Conservation (phyloP, 495 filamentous ascomycete species). For the Aspergillus conjunctus region DNA sequence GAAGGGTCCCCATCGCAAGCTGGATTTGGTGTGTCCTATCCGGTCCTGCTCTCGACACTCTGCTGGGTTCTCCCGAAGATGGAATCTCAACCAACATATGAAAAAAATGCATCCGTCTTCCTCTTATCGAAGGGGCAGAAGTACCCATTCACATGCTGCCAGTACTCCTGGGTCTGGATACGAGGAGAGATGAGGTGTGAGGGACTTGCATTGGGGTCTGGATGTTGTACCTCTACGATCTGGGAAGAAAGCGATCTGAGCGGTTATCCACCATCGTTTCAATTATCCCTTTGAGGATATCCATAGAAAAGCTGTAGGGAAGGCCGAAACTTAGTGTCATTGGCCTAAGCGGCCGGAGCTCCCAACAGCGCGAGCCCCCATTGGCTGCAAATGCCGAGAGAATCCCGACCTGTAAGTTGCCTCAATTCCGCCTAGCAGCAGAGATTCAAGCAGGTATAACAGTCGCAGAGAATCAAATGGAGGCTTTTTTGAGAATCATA, state of each 20-base stretch:
- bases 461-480: neutral
- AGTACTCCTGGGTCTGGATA: neutral
- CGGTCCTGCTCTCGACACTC: constrained; percentile 32
- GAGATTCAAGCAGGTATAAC: neutral
- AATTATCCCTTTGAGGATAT: no score
- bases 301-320: neutral
- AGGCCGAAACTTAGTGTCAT: constrained; percentile 3
- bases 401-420: constrained; percentile 11
- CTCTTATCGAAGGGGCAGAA: constrained; percentile 16
- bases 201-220: neutral
- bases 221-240: no score
- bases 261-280: no score
- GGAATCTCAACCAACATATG: constrained; percentile 47
- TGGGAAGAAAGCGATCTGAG: no score
- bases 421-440: neutral
- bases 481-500: neutral
- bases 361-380: neutral
- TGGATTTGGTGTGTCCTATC: constrained; percentile 39
- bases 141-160: constrained; percentile 4
- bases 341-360: constrained; percentile 13
- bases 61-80: constrained; percentile 40
- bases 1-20: constrained; percentile 35
- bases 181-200: neutral
- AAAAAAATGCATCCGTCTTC: constrained; percentile 39
- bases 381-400: constrained; percentile 12